These are phyloP conservation scores for Epichloe hybrida DNA, from an alignment of 2,329 filamentous ascomycete species.

Conservation along the genomic window DNA sequence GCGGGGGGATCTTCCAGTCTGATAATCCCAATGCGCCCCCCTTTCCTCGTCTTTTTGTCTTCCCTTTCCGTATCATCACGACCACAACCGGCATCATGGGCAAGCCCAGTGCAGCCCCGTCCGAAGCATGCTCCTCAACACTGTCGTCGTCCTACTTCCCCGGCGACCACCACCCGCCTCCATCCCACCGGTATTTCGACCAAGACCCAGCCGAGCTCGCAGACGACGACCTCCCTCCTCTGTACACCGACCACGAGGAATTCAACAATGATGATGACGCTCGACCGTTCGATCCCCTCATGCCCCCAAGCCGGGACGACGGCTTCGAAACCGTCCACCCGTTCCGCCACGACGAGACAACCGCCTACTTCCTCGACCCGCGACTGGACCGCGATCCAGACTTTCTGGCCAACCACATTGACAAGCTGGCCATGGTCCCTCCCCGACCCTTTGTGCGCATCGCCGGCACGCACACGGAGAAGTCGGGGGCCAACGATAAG, in stretches of 20 bases:
- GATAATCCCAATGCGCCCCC: too few relatives aligned
- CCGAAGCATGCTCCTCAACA: slow-evolving; percentile 6
- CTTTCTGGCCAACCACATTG: slow-evolving; percentile 31
- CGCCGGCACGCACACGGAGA: slow-evolving; percentile 33
- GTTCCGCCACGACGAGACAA: slow-evolving; percentile 19
- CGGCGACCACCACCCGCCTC: slow-evolving; percentile 2
- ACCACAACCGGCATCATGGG: slow-evolving; percentile 11
- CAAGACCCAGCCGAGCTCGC: slow-evolving; percentile 22
- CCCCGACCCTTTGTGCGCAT: slow-evolving; percentile 40
- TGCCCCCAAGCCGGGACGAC: slow-evolving; percentile 10
- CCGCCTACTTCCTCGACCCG: slow-evolving; percentile 28
- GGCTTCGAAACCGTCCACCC: slow-evolving; percentile 10
- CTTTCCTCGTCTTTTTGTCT: not conserved
- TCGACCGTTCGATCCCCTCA: slow-evolving; percentile 12
- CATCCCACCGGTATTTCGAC: slow-evolving; percentile 21
- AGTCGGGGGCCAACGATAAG: slow-evolving; percentile 13
- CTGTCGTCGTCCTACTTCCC: slow-evolving; percentile 6
- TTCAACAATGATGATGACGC: slow-evolving; percentile 4
- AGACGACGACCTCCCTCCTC: slow-evolving; percentile 30
- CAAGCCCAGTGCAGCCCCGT: slow-evolving; percentile 10
- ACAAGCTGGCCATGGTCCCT: slow-evolving; percentile 29
- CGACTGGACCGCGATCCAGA: slow-evolving; percentile 30
- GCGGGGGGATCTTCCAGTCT: too few relatives aligned
- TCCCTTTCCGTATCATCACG: not conserved
- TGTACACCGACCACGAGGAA: slow-evolving; percentile 27